phyloP scores from a whole-genome alignment of 2,329 filamentous ascomycete species.

The Teratosphaeria viscida region DNA sequence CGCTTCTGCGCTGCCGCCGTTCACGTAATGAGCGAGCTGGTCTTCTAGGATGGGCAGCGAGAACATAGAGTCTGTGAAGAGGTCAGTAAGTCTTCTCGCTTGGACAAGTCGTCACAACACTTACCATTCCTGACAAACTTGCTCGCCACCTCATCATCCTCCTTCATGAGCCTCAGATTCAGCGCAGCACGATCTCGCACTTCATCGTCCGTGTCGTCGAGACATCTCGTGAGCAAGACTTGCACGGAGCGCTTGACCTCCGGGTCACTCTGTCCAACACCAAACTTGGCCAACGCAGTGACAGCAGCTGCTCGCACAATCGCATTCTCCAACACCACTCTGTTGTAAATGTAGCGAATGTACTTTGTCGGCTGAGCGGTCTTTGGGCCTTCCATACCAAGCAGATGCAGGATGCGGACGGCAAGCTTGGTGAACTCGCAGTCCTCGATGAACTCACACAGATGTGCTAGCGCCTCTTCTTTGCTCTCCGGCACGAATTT shows the following conservation, averaged over 20 bases:
- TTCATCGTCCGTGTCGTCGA: slow-evolving; percentile 96
- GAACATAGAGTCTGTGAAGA: slow-evolving; percentile 73
- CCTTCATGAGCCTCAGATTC: slow-evolving; percentile 83
- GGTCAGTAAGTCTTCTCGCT: neutral
- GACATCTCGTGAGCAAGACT: slow-evolving; percentile 81
- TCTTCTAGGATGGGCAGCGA: slow-evolving; percentile 92
- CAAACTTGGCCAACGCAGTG: slow-evolving; percentile 92
- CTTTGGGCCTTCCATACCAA: slow-evolving; percentile 89
- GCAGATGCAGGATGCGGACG: slow-evolving; percentile 85
- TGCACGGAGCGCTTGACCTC: slow-evolving; percentile 94
- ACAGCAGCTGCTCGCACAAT: slow-evolving; percentile 92
- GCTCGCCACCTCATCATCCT: slow-evolving; percentile 67
- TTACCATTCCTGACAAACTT: slow-evolving; percentile 87
- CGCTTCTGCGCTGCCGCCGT: slow-evolving; percentile 74
- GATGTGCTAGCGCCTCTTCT: slow-evolving; percentile 75
- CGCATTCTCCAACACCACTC: slow-evolving; percentile 92
- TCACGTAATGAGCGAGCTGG: slow-evolving; percentile 95
- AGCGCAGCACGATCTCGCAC: slow-evolving; percentile 90
- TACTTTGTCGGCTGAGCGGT: slow-evolving; percentile 96
- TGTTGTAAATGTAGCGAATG: slow-evolving; percentile 98
- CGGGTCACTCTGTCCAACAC: slow-evolving; percentile 88
- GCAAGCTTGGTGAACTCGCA: slow-evolving; percentile 98
- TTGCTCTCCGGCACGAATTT: slow-evolving; percentile 91
- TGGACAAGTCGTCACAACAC: neutral
- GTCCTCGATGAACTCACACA: slow-evolving; percentile 98